Conservation (phyloP, 2,329 filamentous ascomycete species). For the Dryadomyces quercivorus region DNA sequence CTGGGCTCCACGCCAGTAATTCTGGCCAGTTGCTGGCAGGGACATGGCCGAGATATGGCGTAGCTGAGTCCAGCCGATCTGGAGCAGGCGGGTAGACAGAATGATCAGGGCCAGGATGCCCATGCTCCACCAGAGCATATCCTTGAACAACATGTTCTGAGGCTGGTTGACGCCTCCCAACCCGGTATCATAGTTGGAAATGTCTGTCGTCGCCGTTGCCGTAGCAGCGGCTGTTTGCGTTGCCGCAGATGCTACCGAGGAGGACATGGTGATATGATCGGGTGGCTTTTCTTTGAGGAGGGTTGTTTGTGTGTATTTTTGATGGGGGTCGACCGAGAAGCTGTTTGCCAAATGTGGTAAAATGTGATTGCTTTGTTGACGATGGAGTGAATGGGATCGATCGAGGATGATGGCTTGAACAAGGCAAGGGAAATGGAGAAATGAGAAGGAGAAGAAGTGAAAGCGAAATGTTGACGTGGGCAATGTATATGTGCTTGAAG, state of each 20-base stretch:
- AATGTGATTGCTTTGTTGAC: no score
- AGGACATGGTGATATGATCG: not conserved
- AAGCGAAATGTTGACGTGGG: not conserved
- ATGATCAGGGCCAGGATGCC: slow-evolving; percentile 43
- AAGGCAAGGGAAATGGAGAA: not conserved
- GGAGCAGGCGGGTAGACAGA: slow-evolving; percentile 38
- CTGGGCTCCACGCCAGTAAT: slow-evolving; percentile 46
- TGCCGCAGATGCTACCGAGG: not conserved
- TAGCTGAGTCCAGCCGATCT: slow-evolving; percentile 42
- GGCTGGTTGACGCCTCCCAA: slow-evolving; percentile 50
- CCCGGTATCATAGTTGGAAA: slow-evolving; percentile 41
- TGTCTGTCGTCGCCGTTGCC: slow-evolving; percentile 15
- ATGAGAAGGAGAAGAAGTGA: not conserved
- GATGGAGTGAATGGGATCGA: no score
- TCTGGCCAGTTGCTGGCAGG: slow-evolving; percentile 35
- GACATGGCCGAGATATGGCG: slow-evolving; percentile 49
- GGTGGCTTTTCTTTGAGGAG: not conserved
- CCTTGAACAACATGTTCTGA: slow-evolving; percentile 43
- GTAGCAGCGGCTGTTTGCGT: not conserved
- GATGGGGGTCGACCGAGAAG: not conserved
- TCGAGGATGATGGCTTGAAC: not conserved
- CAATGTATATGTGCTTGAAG: not conserved
- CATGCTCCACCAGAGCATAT: slow-evolving; percentile 48
- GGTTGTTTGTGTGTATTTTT: not conserved
- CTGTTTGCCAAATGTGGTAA: no score